Base-by-base conservation (phyloP, 805 yeast species). In the Metschnikowia cubensis region DNA sequence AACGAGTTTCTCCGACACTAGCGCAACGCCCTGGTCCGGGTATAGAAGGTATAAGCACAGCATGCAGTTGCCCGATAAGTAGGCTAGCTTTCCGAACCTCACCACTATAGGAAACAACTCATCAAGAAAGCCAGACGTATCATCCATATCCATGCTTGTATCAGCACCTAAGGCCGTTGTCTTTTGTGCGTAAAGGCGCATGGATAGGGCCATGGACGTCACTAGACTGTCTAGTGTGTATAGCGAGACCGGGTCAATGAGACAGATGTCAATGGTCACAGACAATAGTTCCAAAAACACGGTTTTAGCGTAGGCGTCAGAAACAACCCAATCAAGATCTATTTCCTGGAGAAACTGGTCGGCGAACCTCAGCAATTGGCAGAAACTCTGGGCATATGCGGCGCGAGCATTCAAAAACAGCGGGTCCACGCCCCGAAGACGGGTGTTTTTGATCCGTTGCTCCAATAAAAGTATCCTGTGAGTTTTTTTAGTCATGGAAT, bases 1-100 rank as follows among this genome's bases (percentile, higher is more conserved):
- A 22, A 54, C 48, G 18, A 52, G 44, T 17, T 41, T 20, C 14
- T 51, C 55, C 3, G 51, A 49, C 8, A 51, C 42, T 4, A 45
- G 38, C 5, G 42, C 32, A 3, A 18, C 11, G n/a, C 35, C 39
- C 13, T 13, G n/a, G 4, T 38, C 43, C 5, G 43, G 41, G 18
- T 43, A 45, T 1, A 49, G 25, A 5, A 54, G 45, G 4, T 47
- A 56, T 5, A 52, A 35, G 31, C 49, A 33, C n/a, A 50, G 50
- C 18, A 15, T 32, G 14, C 54, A 46, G n/a, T 47, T 36, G 1
- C 58, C 58, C 6, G 54, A 18, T 25, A 31, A 33, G 41, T 48
- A 54, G 1, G 56, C 50, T 3, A 40, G 22, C 17, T 44, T 42
- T 3, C 43, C 50, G 2, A 47, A 33, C 17, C 29, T 37, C 21